phyloP scores from a whole-genome alignment of 1,284 basidiomycete genomes.

The Apiotrichum akiyoshidainum region DNA sequence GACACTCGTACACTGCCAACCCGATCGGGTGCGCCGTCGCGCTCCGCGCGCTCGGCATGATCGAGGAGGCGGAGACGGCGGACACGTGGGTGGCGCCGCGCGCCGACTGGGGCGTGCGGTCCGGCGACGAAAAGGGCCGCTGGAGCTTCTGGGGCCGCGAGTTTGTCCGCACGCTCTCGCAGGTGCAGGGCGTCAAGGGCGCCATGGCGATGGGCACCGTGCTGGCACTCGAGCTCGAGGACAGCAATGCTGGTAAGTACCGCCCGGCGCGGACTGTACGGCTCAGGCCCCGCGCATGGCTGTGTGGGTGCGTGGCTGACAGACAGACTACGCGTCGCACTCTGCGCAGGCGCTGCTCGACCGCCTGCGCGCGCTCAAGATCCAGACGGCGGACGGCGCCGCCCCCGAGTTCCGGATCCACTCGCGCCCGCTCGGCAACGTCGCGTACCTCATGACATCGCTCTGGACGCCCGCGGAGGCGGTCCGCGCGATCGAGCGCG shows the following conservation, averaged over 20 bases:
- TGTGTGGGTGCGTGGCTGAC: too few species aligned
- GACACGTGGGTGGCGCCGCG: conserved; percentile 61
- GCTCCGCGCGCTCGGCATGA: conserved; percentile 67
- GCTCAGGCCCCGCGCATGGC: too few species aligned
- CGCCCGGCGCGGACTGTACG: too few species aligned
- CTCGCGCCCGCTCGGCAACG: conserved; percentile 84
- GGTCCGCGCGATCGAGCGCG: conserved; percentile 44
- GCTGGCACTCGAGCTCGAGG: conserved; percentile 72
- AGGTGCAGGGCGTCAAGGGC: conserved; percentile 61
- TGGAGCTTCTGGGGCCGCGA: conserved; percentile 87
- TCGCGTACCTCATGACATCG: conserved; percentile 92
- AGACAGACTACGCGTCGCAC: conserved; percentile 69
- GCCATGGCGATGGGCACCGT: conserved; percentile 87
- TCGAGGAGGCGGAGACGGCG: conserved; percentile 56
- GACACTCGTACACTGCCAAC: conserved; percentile 92
- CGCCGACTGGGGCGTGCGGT: conserved; percentile 57
- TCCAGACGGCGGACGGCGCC: conserved; percentile 12
- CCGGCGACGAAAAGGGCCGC: conserved; percentile 44
- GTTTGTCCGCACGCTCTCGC: conserved; percentile 67
- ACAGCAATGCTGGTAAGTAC: conserved; percentile 59
- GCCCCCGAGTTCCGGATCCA: conserved; percentile 65
- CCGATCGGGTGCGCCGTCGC: conserved; percentile 89
- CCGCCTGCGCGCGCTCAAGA: conserved; percentile 25
- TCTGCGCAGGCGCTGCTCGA: conserved; percentile 63
- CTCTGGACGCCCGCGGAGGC: conserved; percentile 53